A percentile compares a stretch with the other conserved stretches of the same genome.
These are phyloP conservation scores for Coprinellus micaceus DNA, from an alignment of 768 basidiomycete species.

Conservation along the genomic window DNA sequence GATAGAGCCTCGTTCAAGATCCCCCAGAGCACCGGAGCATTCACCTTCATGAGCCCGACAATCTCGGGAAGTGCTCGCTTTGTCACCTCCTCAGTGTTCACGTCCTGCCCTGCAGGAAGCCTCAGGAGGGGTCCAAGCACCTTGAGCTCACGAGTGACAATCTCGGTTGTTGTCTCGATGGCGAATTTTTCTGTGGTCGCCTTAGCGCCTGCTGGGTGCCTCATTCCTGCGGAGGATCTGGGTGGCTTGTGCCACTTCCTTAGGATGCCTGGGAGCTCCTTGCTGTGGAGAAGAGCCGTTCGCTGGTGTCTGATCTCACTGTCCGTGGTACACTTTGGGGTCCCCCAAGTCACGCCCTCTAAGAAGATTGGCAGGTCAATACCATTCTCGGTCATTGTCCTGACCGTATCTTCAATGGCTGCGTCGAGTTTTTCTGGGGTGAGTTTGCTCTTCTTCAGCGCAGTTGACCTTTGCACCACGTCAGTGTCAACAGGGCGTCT, in stretches of 20 bases:
- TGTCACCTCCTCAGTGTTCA: constrained; percentile 22
- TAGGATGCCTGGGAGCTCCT: constrained; percentile 22
- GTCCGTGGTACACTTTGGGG: constrained; percentile 19
- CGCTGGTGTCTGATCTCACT: constrained; percentile 8
- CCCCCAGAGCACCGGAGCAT: too few species aligned
- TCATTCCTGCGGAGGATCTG: constrained; percentile 13
- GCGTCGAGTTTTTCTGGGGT: too few species aligned
- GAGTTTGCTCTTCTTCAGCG: too few species aligned
- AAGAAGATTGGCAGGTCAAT: constrained; percentile 19
- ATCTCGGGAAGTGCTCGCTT: background rate
- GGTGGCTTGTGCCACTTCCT: constrained; percentile 27
- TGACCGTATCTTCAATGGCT: too few species aligned
- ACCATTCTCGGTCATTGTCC: too few species aligned
- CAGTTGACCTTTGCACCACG: too few species aligned
- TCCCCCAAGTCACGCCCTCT: constrained; percentile 31
- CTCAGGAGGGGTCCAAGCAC: background rate
- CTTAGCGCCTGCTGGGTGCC: constrained; percentile 16
- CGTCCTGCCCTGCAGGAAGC: constrained; percentile 11
- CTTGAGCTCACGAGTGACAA: constrained; percentile 16
- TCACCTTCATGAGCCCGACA: too few species aligned
- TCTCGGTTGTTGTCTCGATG: constrained; percentile 9
- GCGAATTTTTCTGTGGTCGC: constrained; percentile 22
- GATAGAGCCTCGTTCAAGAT: too few species aligned
- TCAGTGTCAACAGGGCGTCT: too few species aligned
- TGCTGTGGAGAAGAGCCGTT: constrained; percentile 19